Evolutionary conservation across 768 basidiomycete genomes (phyloP).

Genomic region (Podaxis mareebaensis): DNA sequence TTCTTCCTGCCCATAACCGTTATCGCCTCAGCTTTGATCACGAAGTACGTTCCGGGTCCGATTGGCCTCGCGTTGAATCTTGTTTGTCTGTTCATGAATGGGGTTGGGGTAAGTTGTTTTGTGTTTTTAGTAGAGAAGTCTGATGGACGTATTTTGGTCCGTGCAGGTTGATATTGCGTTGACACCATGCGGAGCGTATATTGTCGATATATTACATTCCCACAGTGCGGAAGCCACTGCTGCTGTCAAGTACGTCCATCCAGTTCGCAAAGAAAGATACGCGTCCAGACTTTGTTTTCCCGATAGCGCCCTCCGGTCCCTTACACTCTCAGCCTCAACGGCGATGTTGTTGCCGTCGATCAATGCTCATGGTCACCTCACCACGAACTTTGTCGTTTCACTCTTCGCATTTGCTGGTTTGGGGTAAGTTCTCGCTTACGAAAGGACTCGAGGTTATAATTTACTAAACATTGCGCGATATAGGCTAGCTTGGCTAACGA

Average conservation of each 20-base stretch:
- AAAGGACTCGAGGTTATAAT: not conserved
- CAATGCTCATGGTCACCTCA: slow-evolving; percentile 13
- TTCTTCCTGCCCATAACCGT: slow-evolving; percentile 57
- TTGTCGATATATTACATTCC: slow-evolving; percentile 58
- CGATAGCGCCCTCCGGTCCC: slow-evolving; percentile 12
- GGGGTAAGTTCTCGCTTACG: slow-evolving; percentile 4
- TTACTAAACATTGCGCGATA: not conserved
- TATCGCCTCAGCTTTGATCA: slow-evolving; percentile 47
- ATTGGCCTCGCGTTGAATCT: slow-evolving; percentile 52
- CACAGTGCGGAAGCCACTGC: slow-evolving; percentile 68
- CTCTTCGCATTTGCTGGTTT: not conserved
- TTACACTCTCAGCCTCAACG: not conserved
- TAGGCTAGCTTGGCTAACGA: slow-evolving; percentile 13
- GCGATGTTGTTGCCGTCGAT: slow-evolving; percentile 15
- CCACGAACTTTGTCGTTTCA: slow-evolving; percentile 9
- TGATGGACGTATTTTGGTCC: not conserved
- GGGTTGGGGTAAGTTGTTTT: slow-evolving; percentile 53
- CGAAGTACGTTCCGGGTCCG: slow-evolving; percentile 47
- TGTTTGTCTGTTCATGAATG: slow-evolving; percentile 60
- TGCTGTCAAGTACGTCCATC: slow-evolving; percentile 44
- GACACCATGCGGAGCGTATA: slow-evolving; percentile 55
- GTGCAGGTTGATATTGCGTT: slow-evolving; percentile 51
- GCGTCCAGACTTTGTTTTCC: not conserved
- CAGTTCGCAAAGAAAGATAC: not conserved
- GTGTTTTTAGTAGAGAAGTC: not conserved